A percentile compares a stretch with the other conserved stretches of the same genome.
Conservation (phyloP, 768 basidiomycete species). For the Kwoniella dendrophila region DNA sequence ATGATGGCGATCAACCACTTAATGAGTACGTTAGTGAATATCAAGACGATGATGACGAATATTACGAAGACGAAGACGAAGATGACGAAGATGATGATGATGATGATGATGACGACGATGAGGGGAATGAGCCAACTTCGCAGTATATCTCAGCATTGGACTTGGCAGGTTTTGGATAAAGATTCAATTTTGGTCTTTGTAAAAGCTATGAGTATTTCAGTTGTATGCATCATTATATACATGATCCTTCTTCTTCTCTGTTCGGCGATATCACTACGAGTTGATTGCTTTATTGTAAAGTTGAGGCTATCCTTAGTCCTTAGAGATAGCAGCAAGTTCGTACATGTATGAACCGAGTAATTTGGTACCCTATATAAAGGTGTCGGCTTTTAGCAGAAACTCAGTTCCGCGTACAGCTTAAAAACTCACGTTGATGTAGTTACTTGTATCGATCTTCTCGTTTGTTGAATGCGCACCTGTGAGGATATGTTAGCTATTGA, state of each 20-base stretch:
- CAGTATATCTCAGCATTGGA: conserved; percentile 50
- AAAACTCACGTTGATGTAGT: conserved; percentile 78
- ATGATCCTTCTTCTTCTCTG: background rate
- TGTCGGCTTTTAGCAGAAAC: background rate
- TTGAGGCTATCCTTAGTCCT: conserved; percentile 9
- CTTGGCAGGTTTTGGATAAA: conserved; percentile 41
- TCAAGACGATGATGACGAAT: conserved; percentile 21
- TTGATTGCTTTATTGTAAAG: background rate
- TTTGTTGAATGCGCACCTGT: conserved; percentile 63
- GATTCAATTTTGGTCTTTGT: background rate
- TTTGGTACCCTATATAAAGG: conserved; percentile 60
- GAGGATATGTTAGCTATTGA: background rate
- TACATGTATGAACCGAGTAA: conserved; percentile 79
- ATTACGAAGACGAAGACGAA: conserved; percentile 34
- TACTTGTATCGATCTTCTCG: conserved; percentile 88
- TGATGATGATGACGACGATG: conserved; percentile 43
- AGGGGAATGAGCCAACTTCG: conserved; percentile 32
- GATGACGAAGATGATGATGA: conserved; percentile 45
- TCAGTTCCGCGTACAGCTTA: background rate
- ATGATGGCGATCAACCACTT: conserved; percentile 3
- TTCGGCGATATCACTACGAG: too few relatives aligned
- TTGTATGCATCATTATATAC: conserved; percentile 7
- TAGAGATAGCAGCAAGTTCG: conserved; percentile 62
- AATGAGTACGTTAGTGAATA: conserved; percentile 18
- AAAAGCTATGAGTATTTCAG: background rate